A percentile compares a stretch with the other conserved stretches of the same genome.
These are phyloP conservation scores for Tilletia walkeri DNA, from an alignment of 1,284 basidiomycete genomes.

Conservation along the genomic window DNA sequence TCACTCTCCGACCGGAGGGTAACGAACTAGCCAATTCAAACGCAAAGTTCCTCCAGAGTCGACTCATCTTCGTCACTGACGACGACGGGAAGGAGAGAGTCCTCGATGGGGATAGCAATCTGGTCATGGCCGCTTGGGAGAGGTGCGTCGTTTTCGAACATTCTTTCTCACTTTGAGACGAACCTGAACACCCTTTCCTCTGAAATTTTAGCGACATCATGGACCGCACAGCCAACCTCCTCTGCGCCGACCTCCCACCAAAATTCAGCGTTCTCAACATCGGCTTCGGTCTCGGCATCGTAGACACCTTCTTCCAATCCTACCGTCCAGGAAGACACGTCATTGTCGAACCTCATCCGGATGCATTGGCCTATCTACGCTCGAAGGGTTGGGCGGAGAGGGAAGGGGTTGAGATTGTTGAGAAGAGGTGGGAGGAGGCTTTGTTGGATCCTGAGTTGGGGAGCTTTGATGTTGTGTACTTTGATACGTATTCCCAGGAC, in stretches of 20 bases:
- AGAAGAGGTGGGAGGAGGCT: constrained; percentile 60
- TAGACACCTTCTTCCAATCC: constrained; percentile 77
- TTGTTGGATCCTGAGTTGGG: constrained; percentile 71
- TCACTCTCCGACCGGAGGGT: constrained; percentile 21
- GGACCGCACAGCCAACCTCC: constrained; percentile 35
- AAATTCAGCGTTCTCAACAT: constrained; percentile 78
- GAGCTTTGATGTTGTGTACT: constrained; percentile 82
- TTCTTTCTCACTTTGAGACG: no score
- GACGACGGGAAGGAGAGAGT: constrained; percentile 77
- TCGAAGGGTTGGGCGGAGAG: constrained; percentile 51
- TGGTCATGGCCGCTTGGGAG: constrained; percentile 67
- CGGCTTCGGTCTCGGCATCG: constrained; percentile 92
- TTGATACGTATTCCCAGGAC: constrained; percentile 90
- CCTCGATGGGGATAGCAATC: constrained; percentile 66
- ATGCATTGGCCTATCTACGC: constrained; percentile 78
- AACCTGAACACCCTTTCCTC: neutral
- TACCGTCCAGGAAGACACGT: constrained; percentile 72
- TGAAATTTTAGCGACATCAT: constrained; percentile 41
- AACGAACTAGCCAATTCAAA: constrained; percentile 61
- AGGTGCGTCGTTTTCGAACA: constrained; percentile 59
- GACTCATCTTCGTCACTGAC: constrained; percentile 65
- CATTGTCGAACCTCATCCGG: constrained; percentile 92
- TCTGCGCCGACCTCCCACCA: constrained; percentile 39
- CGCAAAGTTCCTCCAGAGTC: constrained; percentile 71
- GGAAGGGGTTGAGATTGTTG: constrained; percentile 46